Evolutionary conservation across 1,284 basidiomycete genomes (phyloP).

Genomic region (Thelephora terrestris): DNA sequence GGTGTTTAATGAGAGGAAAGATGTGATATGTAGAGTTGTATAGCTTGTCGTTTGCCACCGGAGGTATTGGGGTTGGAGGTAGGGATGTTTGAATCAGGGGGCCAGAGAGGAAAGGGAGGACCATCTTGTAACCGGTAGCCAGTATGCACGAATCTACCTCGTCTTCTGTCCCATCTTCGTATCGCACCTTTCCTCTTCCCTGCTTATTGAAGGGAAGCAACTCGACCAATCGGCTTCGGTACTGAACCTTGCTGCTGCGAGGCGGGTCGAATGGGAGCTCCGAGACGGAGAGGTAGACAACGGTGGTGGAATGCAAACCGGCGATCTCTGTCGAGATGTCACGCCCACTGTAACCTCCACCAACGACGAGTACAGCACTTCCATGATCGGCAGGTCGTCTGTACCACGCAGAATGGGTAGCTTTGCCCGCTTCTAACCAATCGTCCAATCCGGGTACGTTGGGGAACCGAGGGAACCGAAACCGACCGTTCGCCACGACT

Average conservation of each 20-base stretch:
- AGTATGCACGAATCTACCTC: conserved; percentile 52
- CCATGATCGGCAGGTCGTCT: conserved; percentile 40
- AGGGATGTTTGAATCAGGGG: conserved; percentile 23
- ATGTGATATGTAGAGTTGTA: conserved; percentile 55
- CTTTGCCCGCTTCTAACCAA: conserved; percentile 44
- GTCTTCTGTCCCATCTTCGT: conserved; percentile 50
- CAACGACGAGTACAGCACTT: conserved; percentile 53
- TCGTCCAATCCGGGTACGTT: conserved; percentile 41
- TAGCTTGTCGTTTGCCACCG: conserved; percentile 33
- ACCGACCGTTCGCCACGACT: conserved; percentile 67
- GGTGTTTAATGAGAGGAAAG: conserved; percentile 48
- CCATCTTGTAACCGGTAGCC: conserved; percentile 63
- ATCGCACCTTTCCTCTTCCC: conserved; percentile 35
- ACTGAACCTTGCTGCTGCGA: conserved; percentile 30
- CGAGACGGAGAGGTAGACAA: conserved; percentile 20
- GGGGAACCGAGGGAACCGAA: conserved; percentile 51
- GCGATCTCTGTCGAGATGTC: conserved; percentile 56
- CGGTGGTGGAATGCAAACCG: conserved; percentile 3
- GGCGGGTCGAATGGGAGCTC: conserved; percentile 17
- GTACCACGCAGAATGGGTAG: conserved; percentile 58
- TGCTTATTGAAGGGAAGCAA: conserved; percentile 24
- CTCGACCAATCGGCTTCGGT: conserved; percentile 32
- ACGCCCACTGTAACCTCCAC: conserved; percentile 56
- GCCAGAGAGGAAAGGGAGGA: conserved; percentile 49
- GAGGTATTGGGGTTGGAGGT: conserved; percentile 32